Conservation (phyloP, 2,329 filamentous ascomycete genomes). For the Fusarium floridanum region DNA sequence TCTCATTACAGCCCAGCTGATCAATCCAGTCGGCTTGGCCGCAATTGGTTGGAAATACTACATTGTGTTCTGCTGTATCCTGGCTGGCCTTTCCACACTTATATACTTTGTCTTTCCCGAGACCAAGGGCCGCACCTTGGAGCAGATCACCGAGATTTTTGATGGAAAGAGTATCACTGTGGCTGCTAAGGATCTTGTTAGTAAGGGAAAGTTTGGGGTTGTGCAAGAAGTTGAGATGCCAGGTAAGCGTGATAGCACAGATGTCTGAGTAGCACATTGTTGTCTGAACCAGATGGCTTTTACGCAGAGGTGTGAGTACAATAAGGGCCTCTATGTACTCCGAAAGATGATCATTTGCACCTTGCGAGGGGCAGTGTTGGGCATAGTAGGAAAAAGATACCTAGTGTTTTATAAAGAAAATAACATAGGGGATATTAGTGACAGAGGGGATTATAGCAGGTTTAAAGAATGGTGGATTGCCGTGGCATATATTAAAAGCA, state of each 20-base stretch:
- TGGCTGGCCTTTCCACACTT: conserved; percentile 45
- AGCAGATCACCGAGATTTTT: conserved; percentile 44
- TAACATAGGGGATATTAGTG: too few relatives aligned
- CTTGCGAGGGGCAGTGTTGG: background rate
- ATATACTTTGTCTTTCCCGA: conserved; percentile 53
- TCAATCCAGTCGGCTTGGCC: conserved; percentile 54
- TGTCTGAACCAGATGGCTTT: background rate
- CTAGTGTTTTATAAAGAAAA: background rate
- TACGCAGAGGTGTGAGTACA: background rate
- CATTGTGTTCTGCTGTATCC: conserved; percentile 51
- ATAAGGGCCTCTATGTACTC: background rate
- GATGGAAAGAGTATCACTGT: conserved; percentile 17
- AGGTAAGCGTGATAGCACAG: background rate
- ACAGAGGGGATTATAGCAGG: too few relatives aligned
- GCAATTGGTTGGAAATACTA: conserved; percentile 55
- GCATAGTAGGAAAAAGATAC: background rate
- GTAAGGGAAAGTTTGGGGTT: background rate
- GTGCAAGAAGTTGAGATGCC: background rate
- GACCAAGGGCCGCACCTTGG: conserved; percentile 43
- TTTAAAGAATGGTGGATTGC: too few relatives aligned
- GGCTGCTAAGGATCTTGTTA: background rate
- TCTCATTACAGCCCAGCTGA: conserved; percentile 51
- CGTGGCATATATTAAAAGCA: too few relatives aligned
- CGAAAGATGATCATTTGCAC: background rate
- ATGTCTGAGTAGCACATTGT: background rate